Evolutionary conservation across 2,329 filamentous ascomycete genomes (phyloP).

Genomic region (Fusarium heterosporum): DNA sequence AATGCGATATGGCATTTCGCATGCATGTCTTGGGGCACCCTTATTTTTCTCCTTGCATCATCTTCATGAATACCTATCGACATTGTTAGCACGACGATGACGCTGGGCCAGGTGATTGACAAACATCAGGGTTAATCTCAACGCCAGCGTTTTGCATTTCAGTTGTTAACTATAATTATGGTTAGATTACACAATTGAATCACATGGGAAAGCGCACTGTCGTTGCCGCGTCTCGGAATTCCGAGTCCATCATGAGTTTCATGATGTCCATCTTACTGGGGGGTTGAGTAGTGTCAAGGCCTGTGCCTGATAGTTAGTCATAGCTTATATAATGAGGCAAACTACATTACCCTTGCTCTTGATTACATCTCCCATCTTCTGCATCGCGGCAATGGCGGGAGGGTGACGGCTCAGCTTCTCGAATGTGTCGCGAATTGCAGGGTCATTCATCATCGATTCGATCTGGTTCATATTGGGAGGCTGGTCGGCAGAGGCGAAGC

Average conservation of each 20-base stretch:
- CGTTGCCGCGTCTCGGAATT: conserved; percentile 41
- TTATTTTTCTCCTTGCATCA: conserved; percentile 21
- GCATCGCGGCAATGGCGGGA: conserved; percentile 36
- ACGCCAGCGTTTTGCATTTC: conserved; percentile 43
- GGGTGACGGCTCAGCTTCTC: conserved; percentile 40
- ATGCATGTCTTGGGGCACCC: not conserved
- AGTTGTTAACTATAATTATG: conserved; percentile 17
- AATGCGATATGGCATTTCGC: accelerated
- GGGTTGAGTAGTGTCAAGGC: conserved; percentile 33
- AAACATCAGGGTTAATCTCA: conserved; percentile 38
- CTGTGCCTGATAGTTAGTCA: conserved; percentile 10
- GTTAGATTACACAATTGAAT: not conserved
- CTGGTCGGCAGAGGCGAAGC: conserved; percentile 26
- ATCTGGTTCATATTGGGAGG: conserved; percentile 31
- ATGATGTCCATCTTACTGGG: conserved; percentile 43
- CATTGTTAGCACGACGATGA: not conserved
- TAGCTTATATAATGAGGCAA: not conserved
- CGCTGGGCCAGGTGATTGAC: not conserved
- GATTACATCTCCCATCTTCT: conserved; percentile 36
- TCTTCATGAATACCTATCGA: conserved; percentile 33
- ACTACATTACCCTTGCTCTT: conserved; percentile 26
- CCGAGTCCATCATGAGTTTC: conserved; percentile 43
- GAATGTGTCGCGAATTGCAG: conserved; percentile 34
- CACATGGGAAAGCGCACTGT: not conserved
- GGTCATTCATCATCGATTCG: conserved; percentile 42